Base-by-base conservation (phyloP, 805 yeast species). In the Candida morakotiae region DNA sequence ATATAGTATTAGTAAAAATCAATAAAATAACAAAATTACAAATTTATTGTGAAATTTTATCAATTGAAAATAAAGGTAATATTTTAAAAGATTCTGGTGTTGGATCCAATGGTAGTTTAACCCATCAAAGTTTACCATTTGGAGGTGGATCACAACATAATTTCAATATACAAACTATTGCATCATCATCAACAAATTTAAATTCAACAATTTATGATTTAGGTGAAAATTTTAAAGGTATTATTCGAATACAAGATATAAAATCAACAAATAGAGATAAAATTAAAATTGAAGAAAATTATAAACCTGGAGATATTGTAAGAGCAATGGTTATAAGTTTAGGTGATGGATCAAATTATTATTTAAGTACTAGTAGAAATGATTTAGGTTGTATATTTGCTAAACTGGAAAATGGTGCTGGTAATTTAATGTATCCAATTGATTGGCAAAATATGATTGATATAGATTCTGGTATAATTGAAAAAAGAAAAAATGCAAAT, bases 371-470 rank as follows among this genome's bases (percentile, higher is more conserved):
- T 0, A 94, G 96, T 2, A 70, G 82, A 44, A 87, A 91, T 57
- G 96, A 91, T 52, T 65, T 91, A 27, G 99, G 99, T 2, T 98
- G 93, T 3, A 81, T 93, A 1, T 85, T 89, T 58, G 97, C 98
- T 4, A 78, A 73, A 43, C 74, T 82, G 29, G 76, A 73, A 44
- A 82, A 81, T 13, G 79, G 79, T 3, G 67, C 73, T 9, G 96
- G 96, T 2, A 79, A 77, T 25, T 61, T 79, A 38, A 78, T 93
- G 87, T 83, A 81, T 49, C 94, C 98, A 2, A 62, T 87, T 29
- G 98, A 93, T 60, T 93, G 98, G 97, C 89, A 87, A 61, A 84
- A 87, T 9, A 93, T 94, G 98, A 72, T 83, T 22, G 79, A 85
- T 44, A 81, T 87, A 2, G 65, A 60, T 18, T 78, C 89, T 2